Evolutionary conservation across 2,329 filamentous ascomycete species (phyloP), one percentile per base, ranked within the genome.

Genomic region (Aspergillus pseudoviridinutans): DNA sequence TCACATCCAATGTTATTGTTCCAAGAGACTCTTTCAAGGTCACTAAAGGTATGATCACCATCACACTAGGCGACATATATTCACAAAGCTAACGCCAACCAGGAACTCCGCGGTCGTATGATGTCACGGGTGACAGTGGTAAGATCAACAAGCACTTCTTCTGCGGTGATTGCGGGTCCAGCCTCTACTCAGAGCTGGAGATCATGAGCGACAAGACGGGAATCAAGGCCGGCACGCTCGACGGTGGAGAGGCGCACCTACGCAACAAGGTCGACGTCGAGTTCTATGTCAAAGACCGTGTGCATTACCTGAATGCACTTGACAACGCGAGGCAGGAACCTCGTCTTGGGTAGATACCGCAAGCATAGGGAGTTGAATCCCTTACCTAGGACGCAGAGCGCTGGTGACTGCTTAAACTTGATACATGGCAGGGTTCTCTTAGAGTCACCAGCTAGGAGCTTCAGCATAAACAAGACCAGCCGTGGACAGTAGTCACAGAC

Each of bases 61-160:
- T 20, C 5, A 24, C 10, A 6, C 14, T 17, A 38, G 14, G 14
- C 17, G 32, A 17, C 4, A 25, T 14, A 29, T 35, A 29, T 25
- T 20, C 17, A n/a, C 46, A 17, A 49, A n/a, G 42, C 22, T 27
- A 3, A 47, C 42, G 42, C 1, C 10, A 17, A 6, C 20, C 46
- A 80, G 79, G 81, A 35, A 72, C 70, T 4, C 78, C 80, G 14
- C 81, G 78, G 60, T 64, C 73, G 29, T 84, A 76, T 65, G 80
- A 83, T 59, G 68, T 71, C 17, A 71, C 65, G 0, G 82, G 81
- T 3, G 76, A 67, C 38, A 80, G 78, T 0, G 82, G 82, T 29
- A 84, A 84, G 65, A 72, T 78, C 59, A 84, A 84, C 70, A 79
- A 78, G 61, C 82, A 83, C 64, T 83, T 77, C 71, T 84, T 84